Conservation (phyloP, 2,329 filamentous ascomycete genomes). For the Apiospora rasikravindrae region DNA sequence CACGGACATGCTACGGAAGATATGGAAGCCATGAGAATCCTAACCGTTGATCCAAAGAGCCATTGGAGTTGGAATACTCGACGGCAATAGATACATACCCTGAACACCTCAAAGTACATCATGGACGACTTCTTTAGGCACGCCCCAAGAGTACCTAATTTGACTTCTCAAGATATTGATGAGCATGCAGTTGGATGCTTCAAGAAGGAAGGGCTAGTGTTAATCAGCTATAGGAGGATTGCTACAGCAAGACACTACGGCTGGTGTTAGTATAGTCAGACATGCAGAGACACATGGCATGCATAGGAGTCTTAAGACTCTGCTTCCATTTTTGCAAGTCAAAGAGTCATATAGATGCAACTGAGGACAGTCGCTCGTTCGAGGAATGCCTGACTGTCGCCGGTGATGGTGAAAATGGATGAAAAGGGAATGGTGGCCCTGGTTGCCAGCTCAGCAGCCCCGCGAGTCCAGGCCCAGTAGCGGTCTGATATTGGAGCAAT, state of each 20-base stretch:
- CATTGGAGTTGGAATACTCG: conserved; percentile 34
- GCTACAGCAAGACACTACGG: background rate
- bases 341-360: background rate
- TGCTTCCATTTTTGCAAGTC: background rate
- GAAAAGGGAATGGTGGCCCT: background rate
- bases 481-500: conserved; percentile 8
- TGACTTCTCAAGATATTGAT: too few species aligned
- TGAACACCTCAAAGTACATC: background rate
- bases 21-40: conserved; percentile 39
- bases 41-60: conserved; percentile 36
- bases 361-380: background rate
- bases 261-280: background rate
- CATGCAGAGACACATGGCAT: conserved; percentile 3
- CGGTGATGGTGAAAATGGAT: background rate
- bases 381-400: background rate
- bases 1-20: conserved; percentile 41
- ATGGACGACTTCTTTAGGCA: too few species aligned
- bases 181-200: background rate
- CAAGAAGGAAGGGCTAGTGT: background rate
- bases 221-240: background rate
- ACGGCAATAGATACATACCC: background rate
- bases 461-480: background rate
- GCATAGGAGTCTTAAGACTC: background rate
- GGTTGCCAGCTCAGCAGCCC: conserved; percentile 14
- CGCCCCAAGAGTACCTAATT: too few species aligned